phyloP scores from a whole-genome alignment of 139 green algal genomes.

The Asterochloris sp. region DNA sequence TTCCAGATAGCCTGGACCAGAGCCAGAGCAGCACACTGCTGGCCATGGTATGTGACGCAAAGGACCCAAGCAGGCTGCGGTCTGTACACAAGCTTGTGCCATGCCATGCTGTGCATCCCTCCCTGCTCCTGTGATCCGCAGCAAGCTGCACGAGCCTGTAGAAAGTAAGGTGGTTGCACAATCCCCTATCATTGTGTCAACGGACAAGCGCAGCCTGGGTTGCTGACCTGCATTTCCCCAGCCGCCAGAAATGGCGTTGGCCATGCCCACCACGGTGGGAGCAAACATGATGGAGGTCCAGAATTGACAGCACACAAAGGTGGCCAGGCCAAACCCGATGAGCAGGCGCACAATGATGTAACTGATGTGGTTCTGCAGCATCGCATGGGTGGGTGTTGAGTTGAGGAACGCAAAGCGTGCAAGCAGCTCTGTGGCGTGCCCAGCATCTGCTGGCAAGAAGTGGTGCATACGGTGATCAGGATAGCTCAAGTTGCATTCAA shows the following conservation, averaged over 20 bases:
- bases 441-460: too few species aligned
- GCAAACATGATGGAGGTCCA: conserved; percentile 88
- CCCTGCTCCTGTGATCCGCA: not conserved
- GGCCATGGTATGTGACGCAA: too few species aligned
- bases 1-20: not conserved
- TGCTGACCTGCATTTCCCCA: conserved; percentile 82
- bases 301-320: conserved; percentile 91
- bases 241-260: conserved; percentile 84
- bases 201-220: too few species aligned
- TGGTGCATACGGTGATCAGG: conserved; percentile 19
- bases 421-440: too few species aligned
- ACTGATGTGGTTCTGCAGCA: conserved; percentile 30
- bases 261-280: conserved; percentile 80
- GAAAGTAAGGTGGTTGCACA: too few species aligned
- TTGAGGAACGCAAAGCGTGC: conserved; percentile 19
- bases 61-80: not conserved
- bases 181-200: too few species aligned
- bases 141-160: not conserved
- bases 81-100: not conserved
- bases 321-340: conserved; percentile 79
- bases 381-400: conserved; percentile 27
- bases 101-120: not conserved
- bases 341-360: conserved; percentile 76
- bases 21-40: too few species aligned
- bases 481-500: conserved; percentile 28